Conservation (phyloP, 768 basidiomycete species). For the Panellus pusillus region DNA sequence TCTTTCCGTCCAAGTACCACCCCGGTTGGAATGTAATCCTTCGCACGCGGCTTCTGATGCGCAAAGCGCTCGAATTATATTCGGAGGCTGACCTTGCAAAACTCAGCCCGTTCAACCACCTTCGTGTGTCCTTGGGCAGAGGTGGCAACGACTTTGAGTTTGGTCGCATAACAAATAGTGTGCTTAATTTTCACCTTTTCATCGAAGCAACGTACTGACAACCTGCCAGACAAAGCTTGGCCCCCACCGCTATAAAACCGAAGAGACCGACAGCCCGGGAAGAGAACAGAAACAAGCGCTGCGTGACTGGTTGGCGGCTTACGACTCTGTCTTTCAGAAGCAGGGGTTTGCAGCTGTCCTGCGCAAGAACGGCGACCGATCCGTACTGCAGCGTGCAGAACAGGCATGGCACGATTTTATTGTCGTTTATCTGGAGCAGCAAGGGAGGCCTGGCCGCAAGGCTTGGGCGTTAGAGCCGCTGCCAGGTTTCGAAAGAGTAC, state of each 20-base stretch:
- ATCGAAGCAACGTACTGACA: too few species aligned
- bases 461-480: constrained; percentile 8
- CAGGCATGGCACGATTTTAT: constrained; percentile 5
- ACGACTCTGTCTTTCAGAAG: neutral
- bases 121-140: neutral
- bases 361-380: neutral
- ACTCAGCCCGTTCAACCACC: neutral
- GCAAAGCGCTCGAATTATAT: constrained; percentile 6
- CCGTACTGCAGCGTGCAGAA: neutral
- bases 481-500: neutral
- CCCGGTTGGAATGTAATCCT: neutral
- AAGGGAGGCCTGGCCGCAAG: neutral
- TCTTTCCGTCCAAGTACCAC: neutral
- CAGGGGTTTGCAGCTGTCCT: neutral
- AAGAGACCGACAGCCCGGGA: neutral
- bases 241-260: too few species aligned
- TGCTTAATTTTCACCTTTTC: too few species aligned
- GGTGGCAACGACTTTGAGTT: neutral
- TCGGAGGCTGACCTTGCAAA: neutral
- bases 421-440: neutral
- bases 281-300: neutral
- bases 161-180: too few species aligned
- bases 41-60: constrained; percentile 1
- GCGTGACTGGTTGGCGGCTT: neutral
- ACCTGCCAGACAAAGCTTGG: too few species aligned